A percentile compares a stretch with the other conserved stretches of the same genome.
phyloP scores from a whole-genome alignment of 331 rosid species.

The Saraca asoca region DNA sequence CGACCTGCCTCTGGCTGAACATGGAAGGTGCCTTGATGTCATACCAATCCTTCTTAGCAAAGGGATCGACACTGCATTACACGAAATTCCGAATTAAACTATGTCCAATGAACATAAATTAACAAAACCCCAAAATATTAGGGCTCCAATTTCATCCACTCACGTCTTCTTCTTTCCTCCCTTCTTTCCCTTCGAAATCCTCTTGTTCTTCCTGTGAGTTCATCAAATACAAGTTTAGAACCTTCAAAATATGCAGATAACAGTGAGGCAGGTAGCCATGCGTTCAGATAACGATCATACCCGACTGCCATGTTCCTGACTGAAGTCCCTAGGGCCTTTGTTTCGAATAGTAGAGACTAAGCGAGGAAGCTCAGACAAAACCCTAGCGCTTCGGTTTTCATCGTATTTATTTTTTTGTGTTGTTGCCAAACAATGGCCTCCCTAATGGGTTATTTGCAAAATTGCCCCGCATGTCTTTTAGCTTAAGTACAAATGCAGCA shows the following conservation, averaged over 20 bases:
- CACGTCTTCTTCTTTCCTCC: slow-evolving; percentile 74
- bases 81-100: too few relatives aligned
- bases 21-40: slow-evolving; percentile 65
- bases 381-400: too few relatives aligned
- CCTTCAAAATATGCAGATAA: neutral
- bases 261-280: too few relatives aligned
- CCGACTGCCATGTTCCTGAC: slow-evolving; percentile 48
- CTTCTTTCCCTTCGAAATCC: slow-evolving; percentile 73
- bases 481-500: too few relatives aligned
- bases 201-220: slow-evolving; percentile 47
- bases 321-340: neutral
- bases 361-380: too few relatives aligned
- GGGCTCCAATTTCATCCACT: slow-evolving; percentile 11
- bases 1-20: slow-evolving; percentile 46
- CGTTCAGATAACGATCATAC: neutral
- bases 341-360: neutral
- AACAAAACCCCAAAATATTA: neutral
- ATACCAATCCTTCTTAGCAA: slow-evolving; percentile 76
- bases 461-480: too few relatives aligned
- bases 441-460: too few relatives aligned
- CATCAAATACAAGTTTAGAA: neutral
- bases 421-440: too few relatives aligned
- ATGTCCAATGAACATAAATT: neutral
- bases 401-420: too few relatives aligned
- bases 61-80: slow-evolving; percentile 55